A percentile compares a stretch with the other conserved stretches of the same genome.
phyloP scores from a whole-genome alignment of 1,139 yeast genomes.

The Protomyces lactucae-debilis region DNA sequence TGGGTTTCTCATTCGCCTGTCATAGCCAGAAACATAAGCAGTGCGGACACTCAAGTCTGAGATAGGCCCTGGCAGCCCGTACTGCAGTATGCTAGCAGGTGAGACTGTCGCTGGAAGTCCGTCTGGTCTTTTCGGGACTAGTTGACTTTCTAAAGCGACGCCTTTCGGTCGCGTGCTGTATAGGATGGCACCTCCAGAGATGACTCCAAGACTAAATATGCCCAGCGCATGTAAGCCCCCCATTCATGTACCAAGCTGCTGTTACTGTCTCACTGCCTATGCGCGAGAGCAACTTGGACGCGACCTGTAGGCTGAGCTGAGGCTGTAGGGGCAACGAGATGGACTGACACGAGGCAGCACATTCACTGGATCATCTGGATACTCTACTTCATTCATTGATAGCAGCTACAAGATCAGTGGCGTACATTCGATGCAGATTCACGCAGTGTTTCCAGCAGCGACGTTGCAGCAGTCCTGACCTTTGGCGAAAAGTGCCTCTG shows the following conservation, averaged over 20 bases:
- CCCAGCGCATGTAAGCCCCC: slow-evolving; percentile 10
- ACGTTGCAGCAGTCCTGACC: slow-evolving; percentile 2
- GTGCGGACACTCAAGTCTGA: slow-evolving; percentile 70
- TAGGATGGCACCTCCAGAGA: slow-evolving; percentile 20
- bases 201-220: slow-evolving; percentile 7
- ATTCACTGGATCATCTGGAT: not conserved
- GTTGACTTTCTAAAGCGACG: not conserved
- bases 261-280: no score
- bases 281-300: no score
- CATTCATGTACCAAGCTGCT: not conserved
- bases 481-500: slow-evolving; percentile 58
- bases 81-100: slow-evolving; percentile 54
- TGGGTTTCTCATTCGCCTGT: slow-evolving; percentile 80
- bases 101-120: slow-evolving; percentile 21
- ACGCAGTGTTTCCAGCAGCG: not conserved
- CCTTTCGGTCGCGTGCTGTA: slow-evolving; percentile 2
- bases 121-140: not conserved
- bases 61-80: slow-evolving; percentile 92
- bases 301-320: no score
- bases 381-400: not conserved
- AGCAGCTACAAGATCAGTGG: not conserved
- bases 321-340: not conserved
- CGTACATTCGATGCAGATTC: not conserved
- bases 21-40: slow-evolving; percentile 81
- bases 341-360: not conserved